A percentile compares a stretch with the other conserved stretches of the same genome.
phyloP scores from a whole-genome alignment of 306 rosid genomes.

The Trifolium pratense region DNA sequence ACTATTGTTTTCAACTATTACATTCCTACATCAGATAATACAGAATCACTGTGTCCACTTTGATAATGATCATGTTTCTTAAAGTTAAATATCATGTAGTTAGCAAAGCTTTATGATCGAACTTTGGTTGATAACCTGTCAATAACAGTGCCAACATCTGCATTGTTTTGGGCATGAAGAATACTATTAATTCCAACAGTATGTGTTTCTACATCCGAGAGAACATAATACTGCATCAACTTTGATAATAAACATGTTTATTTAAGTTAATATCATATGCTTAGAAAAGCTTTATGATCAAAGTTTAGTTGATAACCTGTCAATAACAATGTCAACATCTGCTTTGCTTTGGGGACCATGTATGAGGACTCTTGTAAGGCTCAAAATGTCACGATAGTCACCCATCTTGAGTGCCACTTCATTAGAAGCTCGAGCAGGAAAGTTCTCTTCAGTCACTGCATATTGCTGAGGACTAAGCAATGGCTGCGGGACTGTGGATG shows the following conservation, averaged over 20 bases:
- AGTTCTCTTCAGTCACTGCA: conserved; percentile 48
- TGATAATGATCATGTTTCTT: conserved; percentile 11
- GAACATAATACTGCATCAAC: background rate
- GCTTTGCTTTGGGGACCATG: conserved; percentile 93
- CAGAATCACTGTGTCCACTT: background rate
- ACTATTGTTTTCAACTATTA: background rate
- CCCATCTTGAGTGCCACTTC: conserved; percentile 80
- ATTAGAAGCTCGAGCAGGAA: conserved; percentile 58
- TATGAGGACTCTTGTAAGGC: conserved; percentile 85
- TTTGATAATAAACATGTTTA: conserved; percentile 1
- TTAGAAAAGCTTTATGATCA: conserved; percentile 25
- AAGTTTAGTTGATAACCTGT: conserved; percentile 56
- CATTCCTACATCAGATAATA: conserved; percentile 7
- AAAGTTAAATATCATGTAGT: conserved; percentile 1
- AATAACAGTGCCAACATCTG: conserved; percentile 70
- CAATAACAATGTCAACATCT: conserved; percentile 76
- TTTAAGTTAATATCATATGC: conserved; percentile 11
- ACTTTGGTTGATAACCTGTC: conserved; percentile 57
- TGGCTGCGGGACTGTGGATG: conserved; percentile 55
- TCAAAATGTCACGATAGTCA: conserved; percentile 91
- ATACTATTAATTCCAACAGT: background rate
- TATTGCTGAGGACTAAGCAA: conserved; percentile 44
- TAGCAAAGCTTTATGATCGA: conserved; percentile 14
- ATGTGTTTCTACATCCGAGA: background rate
- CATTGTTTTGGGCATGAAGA: conserved; percentile 66